Percentiles rank a stretch among this genome's conserved stretches.
Conservation (phyloP, 768 basidiomycete genomes). For the Cystoderma amianthinum region DNA sequence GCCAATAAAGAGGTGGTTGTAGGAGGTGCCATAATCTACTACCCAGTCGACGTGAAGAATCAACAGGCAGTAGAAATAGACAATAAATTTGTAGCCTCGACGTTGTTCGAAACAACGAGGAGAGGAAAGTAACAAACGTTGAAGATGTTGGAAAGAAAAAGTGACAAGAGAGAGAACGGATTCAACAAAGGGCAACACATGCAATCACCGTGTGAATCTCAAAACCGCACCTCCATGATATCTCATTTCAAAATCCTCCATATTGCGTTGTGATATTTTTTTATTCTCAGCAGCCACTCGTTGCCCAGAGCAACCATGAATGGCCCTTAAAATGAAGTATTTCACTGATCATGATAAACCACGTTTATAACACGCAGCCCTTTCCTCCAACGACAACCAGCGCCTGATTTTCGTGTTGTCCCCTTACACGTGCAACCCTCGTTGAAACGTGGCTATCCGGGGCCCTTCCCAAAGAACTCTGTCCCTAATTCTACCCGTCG, state of each 20-base stretch:
- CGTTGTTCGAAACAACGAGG: background rate
- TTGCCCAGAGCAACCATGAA: too few relatives aligned
- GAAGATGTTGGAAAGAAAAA: slow-evolving; percentile 1
- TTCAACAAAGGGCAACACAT: slow-evolving; percentile 1
- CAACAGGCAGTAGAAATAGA: background rate
- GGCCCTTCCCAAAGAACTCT: background rate
- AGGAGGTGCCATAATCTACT: background rate
- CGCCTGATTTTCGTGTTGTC: too few relatives aligned
- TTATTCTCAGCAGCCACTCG: background rate
- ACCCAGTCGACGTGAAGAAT: background rate
- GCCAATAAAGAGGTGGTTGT: background rate
- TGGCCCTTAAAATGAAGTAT: too few relatives aligned
- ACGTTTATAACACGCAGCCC: background rate
- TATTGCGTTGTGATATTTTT: background rate
- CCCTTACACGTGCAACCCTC: too few relatives aligned
- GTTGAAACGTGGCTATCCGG: background rate
- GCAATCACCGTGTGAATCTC: background rate
- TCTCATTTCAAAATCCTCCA: background rate
- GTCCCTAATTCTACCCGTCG: background rate
- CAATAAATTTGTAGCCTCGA: background rate
- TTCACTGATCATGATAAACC: background rate
- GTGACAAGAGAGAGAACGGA: background rate
- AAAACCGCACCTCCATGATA: too few relatives aligned
- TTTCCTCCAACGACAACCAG: too few relatives aligned
- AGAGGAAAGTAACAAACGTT: background rate